These are phyloP conservation scores for Abrus pulchellus DNA, from an alignment of 306 rosid genomes.

Conservation along the genomic window DNA sequence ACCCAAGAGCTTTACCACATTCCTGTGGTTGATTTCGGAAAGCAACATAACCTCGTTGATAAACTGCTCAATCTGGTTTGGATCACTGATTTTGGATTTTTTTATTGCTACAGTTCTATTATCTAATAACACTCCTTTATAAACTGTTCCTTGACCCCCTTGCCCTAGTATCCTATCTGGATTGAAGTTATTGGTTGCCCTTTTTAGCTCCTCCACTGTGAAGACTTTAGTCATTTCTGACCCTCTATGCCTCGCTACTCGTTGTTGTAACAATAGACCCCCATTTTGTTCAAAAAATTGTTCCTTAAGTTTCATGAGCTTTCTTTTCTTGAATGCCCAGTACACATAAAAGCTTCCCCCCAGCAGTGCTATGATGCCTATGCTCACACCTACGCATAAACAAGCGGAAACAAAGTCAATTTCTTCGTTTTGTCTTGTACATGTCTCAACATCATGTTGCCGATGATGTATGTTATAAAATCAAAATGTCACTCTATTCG, in stretches of 20 bases:
- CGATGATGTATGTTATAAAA: too few relatives aligned
- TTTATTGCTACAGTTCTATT: conserved; percentile 52
- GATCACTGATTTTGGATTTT: conserved; percentile 55
- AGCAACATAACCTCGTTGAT: conserved; percentile 59
- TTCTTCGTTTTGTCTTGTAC: background rate
- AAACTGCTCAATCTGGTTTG: conserved; percentile 56
- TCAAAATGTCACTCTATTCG: too few relatives aligned
- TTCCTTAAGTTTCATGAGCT: conserved; percentile 41
- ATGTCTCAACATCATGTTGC: background rate
- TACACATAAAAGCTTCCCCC: conserved; percentile 39
- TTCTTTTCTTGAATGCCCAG: conserved; percentile 46
- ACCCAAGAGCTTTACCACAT: conserved; percentile 60
- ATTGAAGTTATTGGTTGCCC: conserved; percentile 54
- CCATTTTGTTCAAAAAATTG: conserved; percentile 58
- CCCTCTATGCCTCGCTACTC: conserved; percentile 32
- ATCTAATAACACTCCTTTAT: conserved; percentile 48
- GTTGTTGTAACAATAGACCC: conserved; percentile 49
- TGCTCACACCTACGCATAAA: conserved; percentile 37
- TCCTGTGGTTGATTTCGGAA: conserved; percentile 57
- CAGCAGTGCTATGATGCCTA: conserved; percentile 19
- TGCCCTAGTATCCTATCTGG: conserved; percentile 43
- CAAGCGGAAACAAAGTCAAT: background rate
- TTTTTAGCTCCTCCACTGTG: conserved; percentile 47
- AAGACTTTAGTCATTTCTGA: conserved; percentile 43
- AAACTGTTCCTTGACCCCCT: conserved; percentile 59